phyloP scores from a whole-genome alignment of 768 basidiomycete genomes.

The Termitomyces sp. region DNA sequence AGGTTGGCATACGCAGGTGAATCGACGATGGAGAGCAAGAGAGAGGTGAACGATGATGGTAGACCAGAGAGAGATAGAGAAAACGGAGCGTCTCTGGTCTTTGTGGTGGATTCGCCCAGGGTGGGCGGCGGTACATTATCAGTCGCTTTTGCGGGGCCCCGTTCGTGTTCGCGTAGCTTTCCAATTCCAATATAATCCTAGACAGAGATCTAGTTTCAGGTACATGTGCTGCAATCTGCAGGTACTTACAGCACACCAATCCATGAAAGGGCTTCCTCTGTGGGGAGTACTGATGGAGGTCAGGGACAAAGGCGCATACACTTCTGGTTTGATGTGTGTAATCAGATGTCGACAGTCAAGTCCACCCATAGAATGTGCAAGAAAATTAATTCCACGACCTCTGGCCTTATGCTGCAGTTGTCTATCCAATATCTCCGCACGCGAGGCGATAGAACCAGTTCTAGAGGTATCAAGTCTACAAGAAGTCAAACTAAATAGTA shows the following conservation, averaged over 20 bases:
- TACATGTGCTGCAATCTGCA: not conserved
- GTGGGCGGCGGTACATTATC: not conserved
- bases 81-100: constrained; percentile 31
- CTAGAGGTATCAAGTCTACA: constrained; percentile 33
- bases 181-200: constrained; percentile 94
- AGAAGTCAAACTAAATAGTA: not conserved
- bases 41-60: constrained; percentile 81
- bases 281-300: constrained; percentile 93
- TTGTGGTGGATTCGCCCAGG: constrained; percentile 1
- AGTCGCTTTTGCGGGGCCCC: constrained; percentile 19
- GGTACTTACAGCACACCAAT: constrained; percentile 85
- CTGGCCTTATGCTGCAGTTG: constrained; percentile 62
- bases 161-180: constrained; percentile 43
- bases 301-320: constrained; percentile 83
- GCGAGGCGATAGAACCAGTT: constrained; percentile 83
- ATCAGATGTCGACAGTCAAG: constrained; percentile 94
- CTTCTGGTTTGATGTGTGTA: constrained; percentile 73
- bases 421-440: constrained; percentile 72
- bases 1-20: constrained; percentile 96
- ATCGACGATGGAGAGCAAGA: constrained; percentile 86
- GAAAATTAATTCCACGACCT: constrained; percentile 84
- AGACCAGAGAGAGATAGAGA: constrained; percentile 57
- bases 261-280: constrained; percentile 97
- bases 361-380: constrained; percentile 98
- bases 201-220: constrained; percentile 1